phyloP scores from a whole-genome alignment of 768 basidiomycete species.

The Rhodosporidiobolus odoratus region DNA sequence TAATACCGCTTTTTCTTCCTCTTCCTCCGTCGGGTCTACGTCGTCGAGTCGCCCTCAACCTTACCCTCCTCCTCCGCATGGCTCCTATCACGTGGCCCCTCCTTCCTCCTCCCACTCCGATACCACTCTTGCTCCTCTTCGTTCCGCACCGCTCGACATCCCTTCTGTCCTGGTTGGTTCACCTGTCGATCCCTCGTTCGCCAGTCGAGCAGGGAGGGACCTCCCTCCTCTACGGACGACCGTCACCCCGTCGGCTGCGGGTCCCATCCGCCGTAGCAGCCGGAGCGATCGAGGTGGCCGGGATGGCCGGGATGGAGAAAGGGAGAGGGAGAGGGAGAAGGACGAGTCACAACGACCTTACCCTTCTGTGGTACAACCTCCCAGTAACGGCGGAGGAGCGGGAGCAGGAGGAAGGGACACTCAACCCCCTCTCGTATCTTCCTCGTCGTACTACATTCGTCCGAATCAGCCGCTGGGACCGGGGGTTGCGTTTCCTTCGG shows the following conservation, averaged over 20 bases:
- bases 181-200: constrained; percentile 20
- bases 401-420: not conserved
- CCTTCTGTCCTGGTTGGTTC: constrained; percentile 26
- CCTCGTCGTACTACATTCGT: constrained; percentile 15
- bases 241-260: not conserved
- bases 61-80: no score
- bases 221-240: not conserved
- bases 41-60: not conserved
- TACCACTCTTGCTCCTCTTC: not conserved
- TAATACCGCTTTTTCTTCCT: not conserved
- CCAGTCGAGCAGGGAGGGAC: not conserved
- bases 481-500: not conserved
- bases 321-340: no score
- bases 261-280: not conserved
- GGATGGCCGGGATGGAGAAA: not conserved
- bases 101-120: not conserved
- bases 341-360: no score
- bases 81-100: no score
- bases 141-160: constrained; percentile 1
- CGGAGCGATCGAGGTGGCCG: not conserved
- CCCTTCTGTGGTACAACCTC: not conserved
- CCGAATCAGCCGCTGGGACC: constrained; percentile 7
- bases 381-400: not conserved
- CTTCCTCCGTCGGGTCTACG: not conserved
- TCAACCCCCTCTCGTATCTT: constrained; percentile 14